phyloP scores from a whole-genome alignment of 2,329 filamentous ascomycete genomes.

The Leptographium procerum region DNA sequence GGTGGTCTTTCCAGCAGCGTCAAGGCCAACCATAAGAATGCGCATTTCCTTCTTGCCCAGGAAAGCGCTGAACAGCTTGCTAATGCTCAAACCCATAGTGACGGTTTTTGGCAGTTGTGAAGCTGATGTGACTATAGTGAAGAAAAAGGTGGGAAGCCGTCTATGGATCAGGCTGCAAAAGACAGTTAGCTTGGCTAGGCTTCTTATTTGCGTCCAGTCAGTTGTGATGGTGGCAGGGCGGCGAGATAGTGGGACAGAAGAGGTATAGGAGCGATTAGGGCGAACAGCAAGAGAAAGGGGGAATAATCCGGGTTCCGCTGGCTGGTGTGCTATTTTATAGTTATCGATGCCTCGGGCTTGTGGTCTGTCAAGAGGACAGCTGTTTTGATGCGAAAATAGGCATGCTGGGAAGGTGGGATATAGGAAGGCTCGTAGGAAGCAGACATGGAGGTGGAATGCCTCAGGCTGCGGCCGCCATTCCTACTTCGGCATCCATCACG shows the following conservation, averaged over 20 bases:
- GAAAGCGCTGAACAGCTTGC: conserved; percentile 89
- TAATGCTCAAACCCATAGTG: conserved; percentile 97
- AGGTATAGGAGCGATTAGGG: not conserved
- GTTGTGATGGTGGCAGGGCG: not conserved
- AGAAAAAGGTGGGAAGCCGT: not conserved
- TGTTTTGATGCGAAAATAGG: not conserved
- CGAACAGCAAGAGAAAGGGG: not conserved
- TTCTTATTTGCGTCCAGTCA: not conserved
- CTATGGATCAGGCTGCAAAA: not conserved
- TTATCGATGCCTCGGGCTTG: not conserved
- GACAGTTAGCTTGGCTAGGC: not conserved
- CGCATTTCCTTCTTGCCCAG: conserved; percentile 99
- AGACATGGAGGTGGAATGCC: not conserved
- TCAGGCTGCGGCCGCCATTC: not conserved
- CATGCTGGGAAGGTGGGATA: not conserved
- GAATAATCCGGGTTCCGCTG: not conserved
- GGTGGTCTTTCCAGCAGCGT: conserved; percentile 99
- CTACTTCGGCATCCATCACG: not conserved
- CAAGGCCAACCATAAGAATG: conserved; percentile 99
- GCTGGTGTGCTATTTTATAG: not conserved
- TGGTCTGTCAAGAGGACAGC: not conserved
- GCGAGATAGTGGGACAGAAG: not conserved
- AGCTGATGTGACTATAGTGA: too few species aligned
- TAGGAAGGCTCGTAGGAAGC: not conserved
- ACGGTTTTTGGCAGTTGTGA: conserved; percentile 28